Evolutionary conservation across 2,329 filamentous ascomycete species (phyloP), one percentile per base, ranked within the genome.

Genomic region (Leptodontidium sp.): DNA sequence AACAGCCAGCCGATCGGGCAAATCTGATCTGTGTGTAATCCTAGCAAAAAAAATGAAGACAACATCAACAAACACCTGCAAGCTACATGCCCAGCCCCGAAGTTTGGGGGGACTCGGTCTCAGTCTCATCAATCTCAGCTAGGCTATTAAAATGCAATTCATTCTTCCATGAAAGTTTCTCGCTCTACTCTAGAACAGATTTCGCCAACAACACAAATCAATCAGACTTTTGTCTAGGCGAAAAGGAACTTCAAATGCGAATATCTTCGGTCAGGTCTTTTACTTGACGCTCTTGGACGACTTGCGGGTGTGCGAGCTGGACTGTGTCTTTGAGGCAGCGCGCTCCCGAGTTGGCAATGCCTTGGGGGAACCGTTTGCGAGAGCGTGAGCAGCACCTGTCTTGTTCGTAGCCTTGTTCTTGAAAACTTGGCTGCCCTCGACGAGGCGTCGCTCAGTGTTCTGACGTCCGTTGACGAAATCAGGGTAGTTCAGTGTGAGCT

Each of bases 401-500:
- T 71, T 75, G 47, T 73, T 67, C 9, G 74, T 73, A 14, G 69
- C 73, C 59, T 76, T 77, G 64, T 74, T 78, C 40, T 64, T 68
- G 71, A 78, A 78, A 12, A 75, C 43, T 50, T 80, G 79, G 43
- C 71, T 73, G 17, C 79, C 79, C 26, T 81, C 79, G 17, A 78
- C 63, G 26, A 81, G 76, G 65, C 79, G 70, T 67, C 80, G 74
- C 72, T 81, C 80, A 9, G 71, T 77, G 67, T 82, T 82, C 64
- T 79, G 69, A 66, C 80, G 77, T 17, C 78, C 73, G 47, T 93
- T 93, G 82, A 93, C 90, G 76, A 93, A 92, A 80, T 93, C 90
- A 52, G 91, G 90, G 81, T 93, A 91, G 83, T 93, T 93, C 76
- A 93, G 85, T n/a, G 91, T 93, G 69, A 93, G 81, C 82, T 93